Percentiles rank a stretch among this genome's conserved stretches.
phyloP scores from a whole-genome alignment of 371 early-diverging fungal genomes.

The Rhizopus sp. region DNA sequence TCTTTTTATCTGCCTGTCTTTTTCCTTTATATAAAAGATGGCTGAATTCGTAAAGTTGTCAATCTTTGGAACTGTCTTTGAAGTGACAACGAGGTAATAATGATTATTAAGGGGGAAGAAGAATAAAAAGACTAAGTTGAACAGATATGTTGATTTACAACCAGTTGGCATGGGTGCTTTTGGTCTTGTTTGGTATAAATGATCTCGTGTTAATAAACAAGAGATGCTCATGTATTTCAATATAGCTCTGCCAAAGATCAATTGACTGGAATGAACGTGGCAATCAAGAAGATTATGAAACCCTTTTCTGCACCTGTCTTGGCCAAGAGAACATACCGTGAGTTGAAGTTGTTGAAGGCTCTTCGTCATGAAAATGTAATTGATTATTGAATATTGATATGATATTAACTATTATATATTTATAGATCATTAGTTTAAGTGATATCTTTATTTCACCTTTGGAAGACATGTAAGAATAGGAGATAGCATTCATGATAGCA shows the following conservation, averaged over 20 bases:
- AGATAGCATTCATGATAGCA: too few species aligned
- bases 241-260: conserved; percentile 87
- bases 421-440: conserved; percentile 78
- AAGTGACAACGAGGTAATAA: conserved; percentile 82
- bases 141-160: conserved; percentile 87
- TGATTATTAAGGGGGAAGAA: neutral
- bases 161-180: conserved; percentile 97
- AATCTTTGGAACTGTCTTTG: conserved; percentile 92
- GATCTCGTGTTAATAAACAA: too few species aligned
- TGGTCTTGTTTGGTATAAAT: conserved; percentile 89
- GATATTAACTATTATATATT: neutral
- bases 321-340: conserved; percentile 93
- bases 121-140: neutral
- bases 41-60: conserved; percentile 83
- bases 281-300: conserved; percentile 94
- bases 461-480: conserved; percentile 78
- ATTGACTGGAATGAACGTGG: conserved; percentile 77
- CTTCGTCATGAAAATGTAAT: conserved; percentile 85
- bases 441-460: conserved; percentile 92
- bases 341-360: conserved; percentile 89
- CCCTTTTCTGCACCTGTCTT: conserved; percentile 90
- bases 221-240: neutral
- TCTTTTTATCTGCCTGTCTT: neutral
- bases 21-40: conserved; percentile 38
- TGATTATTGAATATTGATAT: neutral